phyloP scores from a whole-genome alignment of 2,329 filamentous ascomycete genomes.

The Plenodomus lindquistii region DNA sequence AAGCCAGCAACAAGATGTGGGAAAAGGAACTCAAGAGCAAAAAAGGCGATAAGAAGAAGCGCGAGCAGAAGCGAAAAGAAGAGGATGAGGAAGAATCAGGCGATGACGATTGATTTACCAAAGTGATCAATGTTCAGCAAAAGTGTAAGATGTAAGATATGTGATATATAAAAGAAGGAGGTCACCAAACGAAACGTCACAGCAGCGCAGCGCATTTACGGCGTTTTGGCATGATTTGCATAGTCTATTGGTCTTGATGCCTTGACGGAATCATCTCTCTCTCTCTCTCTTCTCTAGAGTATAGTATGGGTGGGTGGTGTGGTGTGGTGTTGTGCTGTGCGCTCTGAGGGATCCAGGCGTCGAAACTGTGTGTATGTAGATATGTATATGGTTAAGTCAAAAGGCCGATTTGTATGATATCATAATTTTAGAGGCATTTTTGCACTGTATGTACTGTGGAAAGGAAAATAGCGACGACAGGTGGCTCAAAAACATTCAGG shows the following conservation, averaged over 20 bases:
- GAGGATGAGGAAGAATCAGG: constrained; percentile 51
- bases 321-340: too few relatives aligned
- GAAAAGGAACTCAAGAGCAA: constrained; percentile 60
- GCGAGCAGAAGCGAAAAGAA: constrained; percentile 42
- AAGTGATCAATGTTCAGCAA: constrained; percentile 15
- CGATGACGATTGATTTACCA: constrained; percentile 39
- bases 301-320: constrained; percentile 4
- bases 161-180: constrained; percentile 4
- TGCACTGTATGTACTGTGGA: too few relatives aligned
- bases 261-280: not conserved
- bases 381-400: too few relatives aligned
- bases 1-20: constrained; percentile 73
- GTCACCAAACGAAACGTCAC: not conserved
- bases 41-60: constrained; percentile 41
- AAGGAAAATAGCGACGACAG: too few relatives aligned
- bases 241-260: constrained; percentile 1
- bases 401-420: too few relatives aligned
- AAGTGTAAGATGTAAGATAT: constrained; percentile 19
- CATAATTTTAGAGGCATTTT: too few relatives aligned
- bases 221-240: constrained; percentile 4
- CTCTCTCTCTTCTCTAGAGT: constrained; percentile 2
- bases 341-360: too few relatives aligned
- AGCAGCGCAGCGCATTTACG: constrained; percentile 5
- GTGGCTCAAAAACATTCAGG: too few relatives aligned
- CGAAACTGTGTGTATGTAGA: too few relatives aligned